These are phyloP conservation scores for Metroxylon sagu DNA, from an alignment of 176 grass and related monocot genomes.

Conservation along the genomic window DNA sequence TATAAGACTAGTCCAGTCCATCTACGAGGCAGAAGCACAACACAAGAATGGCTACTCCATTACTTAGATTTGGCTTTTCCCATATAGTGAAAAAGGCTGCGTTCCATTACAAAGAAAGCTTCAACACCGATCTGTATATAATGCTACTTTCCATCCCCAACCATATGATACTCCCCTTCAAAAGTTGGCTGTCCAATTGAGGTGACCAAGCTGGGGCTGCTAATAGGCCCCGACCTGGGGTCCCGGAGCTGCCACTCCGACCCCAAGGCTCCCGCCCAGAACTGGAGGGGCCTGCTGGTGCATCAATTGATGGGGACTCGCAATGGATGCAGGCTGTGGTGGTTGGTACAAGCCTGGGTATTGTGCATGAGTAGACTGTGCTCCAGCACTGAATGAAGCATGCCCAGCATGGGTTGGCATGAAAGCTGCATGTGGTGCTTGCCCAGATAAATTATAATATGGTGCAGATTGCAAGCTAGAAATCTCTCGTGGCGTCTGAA, in stretches of 20 bases:
- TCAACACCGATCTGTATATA: no score
- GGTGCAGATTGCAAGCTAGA: conserved; percentile 43
- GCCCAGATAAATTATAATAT: conserved; percentile 61
- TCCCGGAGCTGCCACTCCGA: conserved; percentile 48
- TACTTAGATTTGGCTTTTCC: no score
- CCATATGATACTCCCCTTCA: conserved; percentile 14
- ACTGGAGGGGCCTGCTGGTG: no score
- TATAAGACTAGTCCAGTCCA: no score
- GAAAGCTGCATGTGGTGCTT: conserved; percentile 54
- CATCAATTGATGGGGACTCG: conserved; percentile 53
- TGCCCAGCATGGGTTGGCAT: conserved; percentile 51
- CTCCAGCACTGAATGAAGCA: conserved; percentile 58
- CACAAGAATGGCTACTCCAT: no score
- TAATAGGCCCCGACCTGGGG: conserved; percentile 73
- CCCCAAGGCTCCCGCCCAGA: conserved; percentile 51
- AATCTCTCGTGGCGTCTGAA: conserved; percentile 48
- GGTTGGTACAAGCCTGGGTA: conserved; percentile 66
- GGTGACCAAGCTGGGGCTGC: conserved; percentile 50
- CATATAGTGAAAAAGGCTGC: no score
- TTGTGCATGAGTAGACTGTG: conserved; percentile 54
- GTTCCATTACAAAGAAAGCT: no score
- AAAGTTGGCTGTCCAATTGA: conserved; percentile 67
- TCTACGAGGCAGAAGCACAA: no score
- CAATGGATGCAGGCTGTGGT: conserved; percentile 46
- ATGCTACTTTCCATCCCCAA: no score